phyloP scores from a whole-genome alignment of 192 early-diverging fungal genomes.

The Linderina pennispora region DNA sequence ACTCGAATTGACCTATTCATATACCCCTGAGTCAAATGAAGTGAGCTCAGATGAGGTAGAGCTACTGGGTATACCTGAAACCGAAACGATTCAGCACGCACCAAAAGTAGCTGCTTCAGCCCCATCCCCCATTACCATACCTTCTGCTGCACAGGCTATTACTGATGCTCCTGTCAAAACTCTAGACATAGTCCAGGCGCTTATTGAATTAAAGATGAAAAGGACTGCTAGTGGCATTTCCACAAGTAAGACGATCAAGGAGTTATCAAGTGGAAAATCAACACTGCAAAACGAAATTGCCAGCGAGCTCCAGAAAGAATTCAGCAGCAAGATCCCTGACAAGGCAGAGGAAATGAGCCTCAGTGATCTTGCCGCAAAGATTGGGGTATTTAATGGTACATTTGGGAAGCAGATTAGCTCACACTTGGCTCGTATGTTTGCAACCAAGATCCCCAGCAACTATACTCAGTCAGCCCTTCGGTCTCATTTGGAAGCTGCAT shows the following conservation, averaged over 20 bases:
- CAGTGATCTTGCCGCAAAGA: constrained; percentile 74
- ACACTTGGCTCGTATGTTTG: constrained; percentile 67
- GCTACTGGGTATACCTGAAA: not conserved
- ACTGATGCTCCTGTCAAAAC: too few relatives aligned
- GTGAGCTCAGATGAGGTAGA: not conserved
- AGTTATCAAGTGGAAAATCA: too few relatives aligned
- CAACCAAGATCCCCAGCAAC: constrained; percentile 81
- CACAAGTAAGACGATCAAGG: too few relatives aligned
- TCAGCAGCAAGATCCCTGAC: constrained; percentile 70
- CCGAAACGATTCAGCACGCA: not conserved
- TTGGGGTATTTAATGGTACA: constrained; percentile 51
- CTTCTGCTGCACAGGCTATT: too few relatives aligned
- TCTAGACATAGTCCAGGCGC: too few relatives aligned
- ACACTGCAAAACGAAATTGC: too few relatives aligned
- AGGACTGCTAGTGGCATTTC: too few relatives aligned
- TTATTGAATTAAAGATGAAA: too few relatives aligned
- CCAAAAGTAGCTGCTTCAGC: constrained; percentile 58
- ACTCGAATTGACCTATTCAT: not conserved
- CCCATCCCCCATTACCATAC: too few relatives aligned
- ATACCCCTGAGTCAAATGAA: too few relatives aligned
- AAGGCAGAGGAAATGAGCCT: constrained; percentile 83
- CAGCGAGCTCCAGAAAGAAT: constrained; percentile 84
- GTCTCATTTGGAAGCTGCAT: constrained; percentile 57
- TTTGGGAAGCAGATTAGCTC: constrained; percentile 73
- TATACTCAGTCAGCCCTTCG: constrained; percentile 75